Evolutionary conservation across 106 monocot genomes (phyloP), one percentile per base, ranked within the genome.

Genomic region (Cymbidium sinense): DNA sequence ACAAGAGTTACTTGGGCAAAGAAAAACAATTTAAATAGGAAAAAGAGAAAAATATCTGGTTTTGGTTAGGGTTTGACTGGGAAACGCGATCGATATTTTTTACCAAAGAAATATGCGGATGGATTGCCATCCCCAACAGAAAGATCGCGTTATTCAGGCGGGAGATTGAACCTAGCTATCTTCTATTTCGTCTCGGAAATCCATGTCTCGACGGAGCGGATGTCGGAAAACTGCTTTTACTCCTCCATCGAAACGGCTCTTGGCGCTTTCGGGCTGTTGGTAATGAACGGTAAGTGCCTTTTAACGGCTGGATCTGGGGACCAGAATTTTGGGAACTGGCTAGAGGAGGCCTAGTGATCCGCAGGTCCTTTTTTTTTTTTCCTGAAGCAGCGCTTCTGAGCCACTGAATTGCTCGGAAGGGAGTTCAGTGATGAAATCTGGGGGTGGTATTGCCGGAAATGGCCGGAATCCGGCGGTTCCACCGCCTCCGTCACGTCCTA

Each of bases 361-460:
- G 47, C 47, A 47, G 47, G 13, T 47, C 13, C 37, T 4, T 70
- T 37, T 36, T 33, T 70, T 27, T 70, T 4, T 8, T 21, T 30
- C n/a, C 34, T 13, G 37, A 21, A 21, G 71, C n/a, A 72, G 4
- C 21, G 37, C 35, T 72, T 39, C 36, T 35, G 21, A 36, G 71
- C 15, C n/a, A n/a, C n/a, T 69, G 71, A 72, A 39, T 39, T 37
- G 5, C 20, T 39, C 5, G 71, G 37, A 3, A 62, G 73, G 27
- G 47, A 20, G 70, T 72, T 29, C 31, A 4, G 58, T 73, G 33
- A 81, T 85, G 82, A 82, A 86, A 18, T 51, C 79, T 19, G 82
- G 82, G 44, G 79, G 77, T 44, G 83, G 78, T 43, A 74, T 52
- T 12, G 50, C 62, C 25, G 78, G 78, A 28, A 62, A 72, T 41